These are phyloP conservation scores for Ambrosia trifida DNA, from an alignment of 129 eudicot genomes.

Conservation along the genomic window DNA sequence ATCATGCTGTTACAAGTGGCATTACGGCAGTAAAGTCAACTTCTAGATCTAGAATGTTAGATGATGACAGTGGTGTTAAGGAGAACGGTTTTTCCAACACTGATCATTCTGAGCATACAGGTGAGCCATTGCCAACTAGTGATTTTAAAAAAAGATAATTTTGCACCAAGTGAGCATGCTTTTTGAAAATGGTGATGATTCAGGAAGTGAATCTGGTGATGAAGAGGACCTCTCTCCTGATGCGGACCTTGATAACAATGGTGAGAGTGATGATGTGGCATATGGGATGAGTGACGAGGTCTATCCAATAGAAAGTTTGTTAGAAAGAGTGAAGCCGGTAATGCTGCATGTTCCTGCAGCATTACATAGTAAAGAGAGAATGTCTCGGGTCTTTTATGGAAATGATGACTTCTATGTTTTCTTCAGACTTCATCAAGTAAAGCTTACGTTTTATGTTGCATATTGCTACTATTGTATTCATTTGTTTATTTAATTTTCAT, in stretches of 20 bases:
- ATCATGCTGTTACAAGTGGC: slow-evolving; percentile 29
- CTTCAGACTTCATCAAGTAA: slow-evolving; percentile 93
- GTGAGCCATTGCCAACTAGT: slow-evolving; percentile 43
- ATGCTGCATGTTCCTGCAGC: slow-evolving; percentile 42
- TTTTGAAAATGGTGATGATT: slow-evolving; percentile 64
- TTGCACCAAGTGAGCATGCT: slow-evolving; percentile 50
- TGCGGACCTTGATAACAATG: slow-evolving; percentile 57
- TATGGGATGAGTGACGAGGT: slow-evolving; percentile 38
- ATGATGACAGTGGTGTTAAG: slow-evolving; percentile 43
- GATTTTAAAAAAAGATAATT: slow-evolving; percentile 46
- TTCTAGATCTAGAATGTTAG: slow-evolving; percentile 33
- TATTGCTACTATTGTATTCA: not conserved
- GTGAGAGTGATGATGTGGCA: slow-evolving; percentile 84
- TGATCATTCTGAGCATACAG: slow-evolving; percentile 28
- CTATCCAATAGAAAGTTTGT: slow-evolving; percentile 43
- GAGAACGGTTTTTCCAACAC: slow-evolving; percentile 45
- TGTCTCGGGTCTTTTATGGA: slow-evolving; percentile 69
- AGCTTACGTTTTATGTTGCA: slow-evolving; percentile 10
- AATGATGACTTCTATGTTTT: slow-evolving; percentile 88
- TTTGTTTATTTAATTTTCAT: slow-evolving; percentile 1
- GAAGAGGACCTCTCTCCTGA: slow-evolving; percentile 69
- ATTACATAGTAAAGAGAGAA: slow-evolving; percentile 42
- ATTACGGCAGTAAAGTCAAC: slow-evolving; percentile 36
- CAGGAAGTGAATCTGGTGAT: slow-evolving; percentile 78
- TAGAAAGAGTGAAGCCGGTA: slow-evolving; percentile 69